Evolutionary conservation across 352 stramenopile species (phyloP), one percentile per base, ranked within the genome.

Genomic region (Pythium apleroticum): DNA sequence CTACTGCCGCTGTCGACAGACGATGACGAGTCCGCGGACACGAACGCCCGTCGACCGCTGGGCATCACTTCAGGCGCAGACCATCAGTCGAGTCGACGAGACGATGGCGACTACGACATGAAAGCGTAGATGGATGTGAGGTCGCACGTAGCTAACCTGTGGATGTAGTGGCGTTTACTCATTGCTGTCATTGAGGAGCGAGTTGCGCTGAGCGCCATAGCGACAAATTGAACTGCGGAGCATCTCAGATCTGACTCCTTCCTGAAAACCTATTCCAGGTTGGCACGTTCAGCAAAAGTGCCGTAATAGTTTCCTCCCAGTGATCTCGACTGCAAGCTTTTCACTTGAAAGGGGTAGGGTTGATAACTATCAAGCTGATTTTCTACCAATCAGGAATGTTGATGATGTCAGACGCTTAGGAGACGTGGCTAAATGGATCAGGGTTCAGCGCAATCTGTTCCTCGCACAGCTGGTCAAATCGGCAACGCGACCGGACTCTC

Each of bases 1-100:
- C 54, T 80, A 5, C 25, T 72, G 33, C 58, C 65, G n/a, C n/a
- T 63, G 2, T 45, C 43, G 0, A 56, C 52, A 4, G 57, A 54
- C 9, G 25, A 63, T 4, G 31, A 58, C 4, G 20, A 59, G 17
- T 12, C 49, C 10, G 4, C 9, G 17, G 22, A 52, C 2, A 10
- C 31, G n/a, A 9, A 48, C 7, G 15, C 22, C 15, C 14, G 24
- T 20, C 46, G 12, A 22, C 11, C 46, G 11, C 46, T 50, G n/a
- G 43, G 3, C 14, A 25, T 50, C 7, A n/a, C 19, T 28, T 7
- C 43, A 12, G 5, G 4, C n/a, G n/a, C 19, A 17, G n/a, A 58
- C 25, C 3, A 25, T 11, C 31, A 27, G n/a, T 20, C 49, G 15
- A 55, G 27, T 30, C 49, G 8, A 19, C 11, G 33, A 17, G 33